Percentiles rank a stretch among this genome's conserved stretches.
Conservation (phyloP, 2,329 filamentous ascomycete genomes). For the Monosporascus sp. region DNA sequence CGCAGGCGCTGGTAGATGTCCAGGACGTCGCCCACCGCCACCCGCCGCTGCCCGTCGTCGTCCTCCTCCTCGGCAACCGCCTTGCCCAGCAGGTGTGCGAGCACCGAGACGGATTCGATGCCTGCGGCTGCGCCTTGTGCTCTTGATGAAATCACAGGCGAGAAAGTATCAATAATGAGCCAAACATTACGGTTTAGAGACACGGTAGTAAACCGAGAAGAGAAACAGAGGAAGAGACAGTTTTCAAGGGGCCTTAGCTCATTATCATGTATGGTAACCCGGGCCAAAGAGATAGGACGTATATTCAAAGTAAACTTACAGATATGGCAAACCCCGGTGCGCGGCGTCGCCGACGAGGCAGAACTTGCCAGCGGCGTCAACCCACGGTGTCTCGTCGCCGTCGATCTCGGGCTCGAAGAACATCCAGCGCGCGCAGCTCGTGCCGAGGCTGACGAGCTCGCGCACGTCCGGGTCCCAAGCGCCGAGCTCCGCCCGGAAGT, state of each 20-base stretch:
- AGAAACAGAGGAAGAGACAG: no score
- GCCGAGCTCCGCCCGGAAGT: slow-evolving; percentile 6
- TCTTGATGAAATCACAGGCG: slow-evolving; percentile 1
- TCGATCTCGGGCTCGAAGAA: slow-evolving; percentile 13
- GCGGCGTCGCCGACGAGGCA: slow-evolving; percentile 17
- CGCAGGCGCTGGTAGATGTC: slow-evolving; percentile 12
- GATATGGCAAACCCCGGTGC: slow-evolving; percentile 12
- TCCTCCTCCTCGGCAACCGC: neutral
- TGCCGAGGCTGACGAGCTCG: slow-evolving; percentile 13
- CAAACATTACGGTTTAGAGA: no score
- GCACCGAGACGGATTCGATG: slow-evolving; percentile 12
- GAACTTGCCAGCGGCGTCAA: slow-evolving; percentile 9
- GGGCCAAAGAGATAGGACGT: neutral
- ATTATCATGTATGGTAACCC: no score
- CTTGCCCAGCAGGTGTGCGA: slow-evolving; percentile 12
- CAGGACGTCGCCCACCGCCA: slow-evolving; percentile 1
- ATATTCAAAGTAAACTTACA: slow-evolving; percentile 9
- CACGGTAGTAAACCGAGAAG: no score
- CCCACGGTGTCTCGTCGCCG: slow-evolving; percentile 10
- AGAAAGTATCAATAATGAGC: no score
- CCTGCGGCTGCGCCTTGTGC: slow-evolving; percentile 15
- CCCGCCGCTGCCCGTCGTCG: slow-evolving; percentile 1
- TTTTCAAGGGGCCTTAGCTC: no score
- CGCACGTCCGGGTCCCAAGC: slow-evolving; percentile 12
- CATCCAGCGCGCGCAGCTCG: slow-evolving; percentile 9